Evolutionary conservation across 2,329 filamentous ascomycete genomes (phyloP).

Genomic region (Aspergillus sp.): DNA sequence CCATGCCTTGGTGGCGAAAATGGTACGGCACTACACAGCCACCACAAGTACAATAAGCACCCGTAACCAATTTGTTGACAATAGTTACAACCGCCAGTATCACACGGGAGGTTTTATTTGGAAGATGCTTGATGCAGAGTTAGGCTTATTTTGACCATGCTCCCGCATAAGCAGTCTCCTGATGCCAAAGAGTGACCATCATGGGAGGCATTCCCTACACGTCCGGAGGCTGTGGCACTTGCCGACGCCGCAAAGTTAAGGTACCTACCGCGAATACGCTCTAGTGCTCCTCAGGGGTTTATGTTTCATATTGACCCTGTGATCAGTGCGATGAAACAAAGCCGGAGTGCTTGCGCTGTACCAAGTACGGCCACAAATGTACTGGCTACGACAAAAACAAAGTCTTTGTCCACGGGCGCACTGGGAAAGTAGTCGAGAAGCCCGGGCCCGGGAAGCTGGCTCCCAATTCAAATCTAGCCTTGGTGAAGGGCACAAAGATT

Average conservation of each 20-base stretch:
- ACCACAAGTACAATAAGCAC: background rate
- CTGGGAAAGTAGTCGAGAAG: background rate
- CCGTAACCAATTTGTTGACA: background rate
- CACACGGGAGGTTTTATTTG: background rate
- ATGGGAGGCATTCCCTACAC: slow-evolving; percentile 21
- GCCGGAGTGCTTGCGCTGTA: slow-evolving; percentile 22
- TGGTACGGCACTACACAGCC: background rate
- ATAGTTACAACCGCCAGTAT: background rate
- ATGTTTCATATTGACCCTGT: background rate
- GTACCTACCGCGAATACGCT: slow-evolving; percentile 7
- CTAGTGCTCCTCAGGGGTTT: no score
- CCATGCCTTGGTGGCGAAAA: background rate
- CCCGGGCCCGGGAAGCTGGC: background rate
- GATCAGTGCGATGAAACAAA: slow-evolving; percentile 24
- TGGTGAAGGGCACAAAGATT: background rate
- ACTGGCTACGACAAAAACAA: slow-evolving; percentile 18
- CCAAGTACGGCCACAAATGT: slow-evolving; percentile 24
- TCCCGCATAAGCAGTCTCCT: background rate
- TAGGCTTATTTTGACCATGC: background rate
- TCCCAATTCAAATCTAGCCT: background rate
- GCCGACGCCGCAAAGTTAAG: slow-evolving; percentile 20
- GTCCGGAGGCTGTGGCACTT: slow-evolving; percentile 23
- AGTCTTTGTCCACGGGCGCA: slow-evolving; percentile 18
- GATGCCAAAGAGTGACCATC: background rate
- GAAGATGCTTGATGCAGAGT: background rate